These are phyloP conservation scores for Zygotorulaspora danielsina DNA, from an alignment of 805 yeast species.

Conservation along the genomic window DNA sequence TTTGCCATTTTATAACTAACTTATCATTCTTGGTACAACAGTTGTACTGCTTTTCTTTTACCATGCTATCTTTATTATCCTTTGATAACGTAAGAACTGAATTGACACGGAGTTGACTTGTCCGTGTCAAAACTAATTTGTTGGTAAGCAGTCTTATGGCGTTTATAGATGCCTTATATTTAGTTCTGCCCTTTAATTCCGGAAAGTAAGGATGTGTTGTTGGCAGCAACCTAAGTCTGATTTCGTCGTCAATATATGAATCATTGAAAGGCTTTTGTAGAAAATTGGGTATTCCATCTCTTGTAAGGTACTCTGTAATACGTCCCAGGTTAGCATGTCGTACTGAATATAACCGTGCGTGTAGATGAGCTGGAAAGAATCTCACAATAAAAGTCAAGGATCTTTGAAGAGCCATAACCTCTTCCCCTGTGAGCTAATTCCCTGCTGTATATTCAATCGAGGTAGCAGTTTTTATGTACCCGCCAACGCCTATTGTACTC, in stretches of 20 bases:
- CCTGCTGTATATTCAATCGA: too few species aligned
- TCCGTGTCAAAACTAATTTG: constrained; percentile 52
- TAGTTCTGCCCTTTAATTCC: constrained; percentile 48
- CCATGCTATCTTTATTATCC: constrained; percentile 15
- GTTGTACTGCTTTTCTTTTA: constrained; percentile 12
- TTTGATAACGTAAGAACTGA: constrained; percentile 34
- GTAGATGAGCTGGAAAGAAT: not conserved
- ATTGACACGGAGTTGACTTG: constrained; percentile 48
- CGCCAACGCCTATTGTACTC: too few species aligned
- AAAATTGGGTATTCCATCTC: constrained; percentile 47
- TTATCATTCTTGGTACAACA: constrained; percentile 24
- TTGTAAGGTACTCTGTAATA: constrained; percentile 45
- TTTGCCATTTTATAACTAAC: constrained; percentile 29
- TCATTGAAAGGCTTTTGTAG: constrained; percentile 45
- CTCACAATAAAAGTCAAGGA: not conserved
- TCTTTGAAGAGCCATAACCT: not conserved
- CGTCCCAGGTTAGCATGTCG: constrained; percentile 46
- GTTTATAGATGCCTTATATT: constrained; percentile 54
- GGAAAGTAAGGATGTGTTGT: constrained; percentile 53
- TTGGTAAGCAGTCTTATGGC: constrained; percentile 52
- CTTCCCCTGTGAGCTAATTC: too few species aligned
- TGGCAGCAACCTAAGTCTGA: constrained; percentile 55
- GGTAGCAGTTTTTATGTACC: too few species aligned
- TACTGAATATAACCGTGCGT: constrained; percentile 7
- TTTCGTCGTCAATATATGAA: constrained; percentile 41